Base-by-base conservation (phyloP, 1,284 basidiomycete species). In the Amylostereum areolatum region DNA sequence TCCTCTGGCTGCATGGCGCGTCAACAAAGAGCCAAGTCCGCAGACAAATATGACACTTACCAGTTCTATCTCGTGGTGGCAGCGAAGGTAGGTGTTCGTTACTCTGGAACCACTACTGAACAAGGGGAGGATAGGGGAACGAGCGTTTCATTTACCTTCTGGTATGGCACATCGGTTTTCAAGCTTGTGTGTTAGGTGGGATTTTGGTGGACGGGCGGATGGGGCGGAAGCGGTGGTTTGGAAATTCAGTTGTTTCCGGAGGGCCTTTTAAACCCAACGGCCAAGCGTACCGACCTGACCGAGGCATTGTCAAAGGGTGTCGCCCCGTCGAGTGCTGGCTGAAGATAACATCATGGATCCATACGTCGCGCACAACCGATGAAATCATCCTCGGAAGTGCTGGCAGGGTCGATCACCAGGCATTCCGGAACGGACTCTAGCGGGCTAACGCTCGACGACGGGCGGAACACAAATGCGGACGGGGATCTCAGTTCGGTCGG, bases 31-130 rank as follows among this genome's bases (percentile, higher is more conserved):
- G 53, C 44, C 29, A 41, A 44, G 33, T 36, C 33, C 34, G 35
- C 48, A 45, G 46, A 46, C 47, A 46, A 49, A 47, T 40, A 47
- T 47, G 45, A 53, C 24, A 57, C 77, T 53, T 55, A 87, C 85
- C 67, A 79, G 56, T 57, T 77, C 69, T 52, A 73, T 70, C 55
- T 70, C 66, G 59, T 88, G 85, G 9, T 65, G 68, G 56, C 85
- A 88, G 42, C 62, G 64, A 49, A 66, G 70, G 60, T 76, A 85
- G 51, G 68, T 71, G 57, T 83, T 75, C 57, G 75, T 74, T 50
- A 83, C 77, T 59, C 79, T 81, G 60, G 29, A 52, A 30, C 18
- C 18, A 18, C 18, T 18, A 18, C 18, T 18, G 18, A 34, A 11
- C 47, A 47, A 55, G 39, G 49, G 52, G 54, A 39, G 40, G 46